Conservation (phyloP, 2,329 filamentous ascomycete genomes). For the Diatrype stigma region DNA sequence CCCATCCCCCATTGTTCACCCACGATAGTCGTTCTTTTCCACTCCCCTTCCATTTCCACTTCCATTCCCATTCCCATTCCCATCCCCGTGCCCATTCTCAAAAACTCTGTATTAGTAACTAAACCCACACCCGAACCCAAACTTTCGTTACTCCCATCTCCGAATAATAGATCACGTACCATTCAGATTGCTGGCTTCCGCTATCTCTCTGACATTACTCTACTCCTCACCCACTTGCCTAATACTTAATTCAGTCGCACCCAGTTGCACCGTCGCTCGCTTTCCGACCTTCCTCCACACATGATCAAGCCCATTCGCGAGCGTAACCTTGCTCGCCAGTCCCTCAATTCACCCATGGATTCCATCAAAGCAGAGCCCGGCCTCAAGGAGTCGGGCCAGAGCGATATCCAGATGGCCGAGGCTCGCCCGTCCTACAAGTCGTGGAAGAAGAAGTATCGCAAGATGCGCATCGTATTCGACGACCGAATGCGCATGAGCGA, state of each 20-base stretch:
- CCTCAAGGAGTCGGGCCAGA: constrained; percentile 29
- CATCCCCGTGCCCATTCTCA: too few species aligned
- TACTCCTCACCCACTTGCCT: not conserved
- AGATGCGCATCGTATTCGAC: constrained; percentile 79
- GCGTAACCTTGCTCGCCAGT: not conserved
- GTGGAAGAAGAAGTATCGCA: constrained; percentile 92
- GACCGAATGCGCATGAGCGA: constrained; percentile 76
- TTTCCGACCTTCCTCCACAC: not conserved
- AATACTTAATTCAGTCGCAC: not conserved
- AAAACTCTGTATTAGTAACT: too few species aligned
- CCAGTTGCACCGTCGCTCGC: not conserved
- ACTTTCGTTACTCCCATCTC: too few species aligned
- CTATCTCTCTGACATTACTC: not conserved
- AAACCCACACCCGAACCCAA: too few species aligned
- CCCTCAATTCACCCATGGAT: constrained; percentile 18
- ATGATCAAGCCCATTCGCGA: not conserved
- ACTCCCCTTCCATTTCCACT: too few species aligned
- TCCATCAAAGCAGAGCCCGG: constrained; percentile 25
- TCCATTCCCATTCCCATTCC: too few species aligned
- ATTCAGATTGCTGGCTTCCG: too few species aligned
- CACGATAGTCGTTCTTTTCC: too few species aligned
- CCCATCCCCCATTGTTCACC: too few species aligned
- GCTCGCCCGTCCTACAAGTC: constrained; percentile 57
- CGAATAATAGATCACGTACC: not conserved
- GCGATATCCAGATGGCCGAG: constrained; percentile 33